Evolutionary conservation across 345 rosid genomes (phyloP).

Genomic region (Capsella bursapastoris): DNA sequence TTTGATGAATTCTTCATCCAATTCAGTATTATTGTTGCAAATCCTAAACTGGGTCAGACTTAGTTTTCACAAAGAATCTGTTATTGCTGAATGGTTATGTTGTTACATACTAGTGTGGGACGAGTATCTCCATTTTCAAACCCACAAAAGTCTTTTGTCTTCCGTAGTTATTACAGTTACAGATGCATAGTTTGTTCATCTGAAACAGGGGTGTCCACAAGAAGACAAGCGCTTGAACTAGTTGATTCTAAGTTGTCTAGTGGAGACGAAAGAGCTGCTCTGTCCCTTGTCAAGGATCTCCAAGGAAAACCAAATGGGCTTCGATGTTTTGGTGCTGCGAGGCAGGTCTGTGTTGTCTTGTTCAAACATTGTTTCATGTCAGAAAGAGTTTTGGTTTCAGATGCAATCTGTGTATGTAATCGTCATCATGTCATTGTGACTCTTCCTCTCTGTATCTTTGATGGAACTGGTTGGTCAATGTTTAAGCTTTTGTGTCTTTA

Average conservation of each 20-base stretch:
- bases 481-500: neutral
- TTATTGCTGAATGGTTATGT: conserved; percentile 53
- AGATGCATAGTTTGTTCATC: conserved; percentile 51
- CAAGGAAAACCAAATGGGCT: conserved; percentile 85
- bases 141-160: conserved; percentile 21
- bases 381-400: too few species aligned
- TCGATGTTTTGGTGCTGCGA: conserved; percentile 74
- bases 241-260: conserved; percentile 69
- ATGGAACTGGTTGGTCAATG: neutral
- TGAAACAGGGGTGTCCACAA: conserved; percentile 47
- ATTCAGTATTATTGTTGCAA: neutral
- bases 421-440: neutral
- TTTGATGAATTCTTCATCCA: conserved; percentile 16
- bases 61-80: neutral
- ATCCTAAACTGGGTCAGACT: neutral
- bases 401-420: too few species aligned
- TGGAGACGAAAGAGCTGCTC: conserved; percentile 84
- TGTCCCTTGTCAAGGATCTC: conserved; percentile 65
- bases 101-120: conserved; percentile 37
- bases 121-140: conserved; percentile 38
- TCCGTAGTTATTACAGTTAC: conserved; percentile 38
- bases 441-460: neutral
- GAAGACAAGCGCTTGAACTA: conserved; percentile 56
- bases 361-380: neutral
- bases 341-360: conserved; percentile 56